phyloP scores from a whole-genome alignment of 2,329 filamentous ascomycete genomes.

The Tympanopsis confertula region DNA sequence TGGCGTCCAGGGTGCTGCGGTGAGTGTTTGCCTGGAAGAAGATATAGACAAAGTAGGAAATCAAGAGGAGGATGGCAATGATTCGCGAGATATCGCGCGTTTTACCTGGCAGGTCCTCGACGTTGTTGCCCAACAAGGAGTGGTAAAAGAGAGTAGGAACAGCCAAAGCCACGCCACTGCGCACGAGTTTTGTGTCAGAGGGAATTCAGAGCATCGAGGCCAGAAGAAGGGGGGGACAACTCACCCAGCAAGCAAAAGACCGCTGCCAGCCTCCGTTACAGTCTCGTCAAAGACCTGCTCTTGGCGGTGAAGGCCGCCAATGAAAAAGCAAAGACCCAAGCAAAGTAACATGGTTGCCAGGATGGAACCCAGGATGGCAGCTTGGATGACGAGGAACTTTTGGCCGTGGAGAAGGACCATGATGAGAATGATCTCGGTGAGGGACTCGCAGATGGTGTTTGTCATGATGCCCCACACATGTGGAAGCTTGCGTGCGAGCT shows the following conservation, averaged over 20 bases:
- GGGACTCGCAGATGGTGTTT: conserved; percentile 48
- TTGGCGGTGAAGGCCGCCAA: conserved; percentile 57
- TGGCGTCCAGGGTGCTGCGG: conserved; percentile 64
- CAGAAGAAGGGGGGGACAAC: conserved; percentile 23
- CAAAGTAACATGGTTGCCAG: conserved; percentile 73
- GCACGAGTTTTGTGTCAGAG: background rate
- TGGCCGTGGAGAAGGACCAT: conserved; percentile 53
- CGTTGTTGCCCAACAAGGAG: conserved; percentile 21
- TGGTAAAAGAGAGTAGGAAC: conserved; percentile 45
- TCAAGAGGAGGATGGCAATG: conserved; percentile 58
- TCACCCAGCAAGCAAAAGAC: conserved; percentile 66
- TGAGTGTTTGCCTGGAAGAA: conserved; percentile 69
- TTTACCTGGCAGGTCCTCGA: conserved; percentile 31
- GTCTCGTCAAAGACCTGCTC: conserved; percentile 64
- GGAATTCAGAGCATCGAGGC: conserved; percentile 15
- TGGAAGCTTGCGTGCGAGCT: conserved; percentile 63
- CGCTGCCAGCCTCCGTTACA: conserved; percentile 69
- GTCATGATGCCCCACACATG: conserved; percentile 57
- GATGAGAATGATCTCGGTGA: conserved; percentile 76
- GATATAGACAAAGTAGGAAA: conserved; percentile 56
- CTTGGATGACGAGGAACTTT: conserved; percentile 63
- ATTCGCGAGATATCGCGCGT: conserved; percentile 59
- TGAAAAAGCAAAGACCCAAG: conserved; percentile 69
- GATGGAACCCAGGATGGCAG: conserved; percentile 74
- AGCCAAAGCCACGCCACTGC: conserved; percentile 20